phyloP scores from a whole-genome alignment of 2,329 filamentous ascomycete species.

The Thielaviopsis populi region DNA sequence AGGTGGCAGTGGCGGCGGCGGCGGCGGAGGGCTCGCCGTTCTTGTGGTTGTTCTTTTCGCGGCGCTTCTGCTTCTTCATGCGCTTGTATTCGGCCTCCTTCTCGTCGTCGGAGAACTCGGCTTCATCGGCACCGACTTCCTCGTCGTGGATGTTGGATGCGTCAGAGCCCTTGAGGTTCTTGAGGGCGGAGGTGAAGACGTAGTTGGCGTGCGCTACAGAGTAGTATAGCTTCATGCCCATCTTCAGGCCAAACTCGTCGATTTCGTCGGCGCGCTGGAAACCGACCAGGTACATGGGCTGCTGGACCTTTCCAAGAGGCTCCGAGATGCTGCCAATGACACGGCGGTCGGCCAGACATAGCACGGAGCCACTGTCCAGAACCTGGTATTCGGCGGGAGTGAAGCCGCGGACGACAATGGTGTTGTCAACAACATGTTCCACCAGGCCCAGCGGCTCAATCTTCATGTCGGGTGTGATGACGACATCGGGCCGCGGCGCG shows the following conservation, averaged over 20 bases:
- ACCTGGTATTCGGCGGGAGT: conserved; percentile 71
- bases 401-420: conserved; percentile 62
- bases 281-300: conserved; percentile 71
- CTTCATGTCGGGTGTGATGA: conserved; percentile 60
- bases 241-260: conserved; percentile 47
- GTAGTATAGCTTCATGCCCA: conserved; percentile 61
- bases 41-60: conserved; percentile 26
- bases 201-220: conserved; percentile 63
- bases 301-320: conserved; percentile 69
- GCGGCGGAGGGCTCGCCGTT: too few relatives aligned
- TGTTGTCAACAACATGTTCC: conserved; percentile 63
- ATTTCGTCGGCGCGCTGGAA: conserved; percentile 59
- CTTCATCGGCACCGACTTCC: conserved; percentile 69
- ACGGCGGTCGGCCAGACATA: conserved; percentile 61
- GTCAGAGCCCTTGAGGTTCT: conserved; percentile 71
- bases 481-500: conserved; percentile 60
- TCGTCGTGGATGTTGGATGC: conserved; percentile 93
- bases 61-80: conserved; percentile 50
- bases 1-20: conserved; percentile 16
- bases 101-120: conserved; percentile 95
- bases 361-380: conserved; percentile 66
- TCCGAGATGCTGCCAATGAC: conserved; percentile 75
- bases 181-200: conserved; percentile 74
- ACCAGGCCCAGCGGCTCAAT: conserved; percentile 63
- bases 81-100: conserved; percentile 72